Evolutionary conservation across 305 asterid genomes (phyloP).

Genomic region (Fraxinus xanthoxyloides): DNA sequence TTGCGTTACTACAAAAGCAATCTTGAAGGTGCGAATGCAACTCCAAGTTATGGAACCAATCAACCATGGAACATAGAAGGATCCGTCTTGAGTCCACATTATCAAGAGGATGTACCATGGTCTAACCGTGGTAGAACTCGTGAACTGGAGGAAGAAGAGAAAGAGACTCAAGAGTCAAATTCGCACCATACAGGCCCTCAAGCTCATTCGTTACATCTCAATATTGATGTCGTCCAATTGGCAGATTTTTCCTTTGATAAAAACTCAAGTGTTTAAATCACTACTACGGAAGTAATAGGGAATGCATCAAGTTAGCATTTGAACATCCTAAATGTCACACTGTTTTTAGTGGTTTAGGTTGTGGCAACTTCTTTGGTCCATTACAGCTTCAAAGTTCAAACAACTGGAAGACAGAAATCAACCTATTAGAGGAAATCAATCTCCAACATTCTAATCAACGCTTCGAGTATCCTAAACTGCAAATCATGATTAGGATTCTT

Average conservation of each 20-base stretch:
- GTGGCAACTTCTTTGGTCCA: not conserved
- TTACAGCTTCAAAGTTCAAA: not conserved
- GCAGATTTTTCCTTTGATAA: slow-evolving; percentile 33
- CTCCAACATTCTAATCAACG: not conserved
- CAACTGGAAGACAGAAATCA: not conserved
- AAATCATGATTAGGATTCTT: not conserved
- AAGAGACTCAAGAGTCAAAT: slow-evolving; percentile 5
- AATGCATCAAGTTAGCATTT: slow-evolving; percentile 1
- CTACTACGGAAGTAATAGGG: not conserved
- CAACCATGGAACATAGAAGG: slow-evolving; percentile 23
- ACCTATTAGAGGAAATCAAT: not conserved
- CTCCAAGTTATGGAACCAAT: slow-evolving; percentile 18
- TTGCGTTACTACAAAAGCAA: slow-evolving; percentile 26
- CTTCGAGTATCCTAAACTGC: not conserved
- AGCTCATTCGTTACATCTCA: slow-evolving; percentile 9
- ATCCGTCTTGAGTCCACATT: not conserved
- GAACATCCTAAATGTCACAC: slow-evolving; percentile 4
- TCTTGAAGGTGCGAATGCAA: slow-evolving; percentile 14
- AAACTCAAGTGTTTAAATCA: slow-evolving; percentile 17
- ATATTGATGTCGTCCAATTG: slow-evolving; percentile 17
- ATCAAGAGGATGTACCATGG: slow-evolving; percentile 18
- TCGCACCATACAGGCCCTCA: slow-evolving; percentile 1
- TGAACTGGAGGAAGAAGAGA: slow-evolving; percentile 17
- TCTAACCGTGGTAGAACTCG: slow-evolving; percentile 10
- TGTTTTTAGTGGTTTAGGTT: not conserved